Evolutionary conservation across 768 basidiomycete genomes (phyloP), one percentile per base, ranked within the genome.

Genomic region (Cubamyces sp.): DNA sequence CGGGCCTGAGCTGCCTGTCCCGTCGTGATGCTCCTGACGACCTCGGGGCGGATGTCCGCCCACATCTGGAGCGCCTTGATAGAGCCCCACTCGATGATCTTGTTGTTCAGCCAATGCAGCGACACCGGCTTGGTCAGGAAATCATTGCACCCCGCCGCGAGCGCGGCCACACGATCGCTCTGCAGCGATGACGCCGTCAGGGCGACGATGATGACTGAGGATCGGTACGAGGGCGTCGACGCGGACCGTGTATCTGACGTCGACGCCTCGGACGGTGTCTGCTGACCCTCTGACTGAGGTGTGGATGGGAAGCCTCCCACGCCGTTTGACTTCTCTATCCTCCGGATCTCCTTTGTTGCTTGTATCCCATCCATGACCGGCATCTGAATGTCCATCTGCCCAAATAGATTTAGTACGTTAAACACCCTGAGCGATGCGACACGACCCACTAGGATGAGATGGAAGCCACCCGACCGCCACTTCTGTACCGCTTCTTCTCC

Each of bases 351-450:
- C 69, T 94, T 95, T 3, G 97, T 99, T 7, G 97, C 97, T 72
- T 93, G 87, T 51, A 98, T 97, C 37, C 97, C 97, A 75, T 96
- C 94, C 92, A 97, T 98, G 68, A 98, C 88, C 9, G 97, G 97
- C 86, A 99, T 95, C 76, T 98, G 96, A 56, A 99, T 98, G 78
- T 99, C 97, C 97, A 99, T 99, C 96, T 98, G 66, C 3, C 48
- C 52, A 42, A 5, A 18, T 5, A 19, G 0, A 21, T 46, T 66
- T 12, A 66, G 55, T 16, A 39, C 19, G 37, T 28, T 23, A 40
- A 16, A 23, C 16, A 7, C 37, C 45, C 6, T 18, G n/a, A 54
- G 46, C 40, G 49, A 42, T n/a, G 42, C 11, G 54, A 14, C 12
- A 30, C 19, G 12, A 79, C 92, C 66, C 64, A 97, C 96, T 76